Evolutionary conservation across 2,329 filamentous ascomycete genomes (phyloP).

Genomic region (Fusarium nodosum): DNA sequence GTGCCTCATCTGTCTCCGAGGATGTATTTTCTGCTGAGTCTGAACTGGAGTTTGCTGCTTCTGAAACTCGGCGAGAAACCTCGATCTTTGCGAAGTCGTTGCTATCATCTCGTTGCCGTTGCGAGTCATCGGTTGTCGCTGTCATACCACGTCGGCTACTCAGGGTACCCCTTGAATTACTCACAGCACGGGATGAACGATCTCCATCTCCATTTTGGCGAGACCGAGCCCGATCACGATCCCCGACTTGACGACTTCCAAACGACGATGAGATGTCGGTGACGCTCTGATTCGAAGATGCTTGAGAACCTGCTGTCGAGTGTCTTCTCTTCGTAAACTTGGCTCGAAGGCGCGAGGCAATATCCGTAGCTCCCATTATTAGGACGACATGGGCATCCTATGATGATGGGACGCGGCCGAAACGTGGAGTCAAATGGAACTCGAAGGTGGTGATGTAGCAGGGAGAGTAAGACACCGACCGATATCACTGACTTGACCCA

Average conservation of each 20-base stretch:
- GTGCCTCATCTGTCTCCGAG: constrained; percentile 29
- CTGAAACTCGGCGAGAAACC: constrained; percentile 24
- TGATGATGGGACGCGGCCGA: constrained; percentile 28
- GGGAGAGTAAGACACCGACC: constrained; percentile 33
- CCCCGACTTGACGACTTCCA: constrained; percentile 46
- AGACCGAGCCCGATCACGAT: constrained; percentile 42
- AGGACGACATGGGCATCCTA: constrained; percentile 38
- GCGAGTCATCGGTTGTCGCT: constrained; percentile 35
- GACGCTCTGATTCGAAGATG: constrained; percentile 52
- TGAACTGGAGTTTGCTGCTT: constrained; percentile 29
- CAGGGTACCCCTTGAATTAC: constrained; percentile 43
- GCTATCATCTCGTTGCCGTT: constrained; percentile 30
- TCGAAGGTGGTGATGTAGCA: constrained; percentile 20
- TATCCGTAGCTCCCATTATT: constrained; percentile 60
- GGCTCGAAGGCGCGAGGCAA: constrained; percentile 63
- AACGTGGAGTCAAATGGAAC: constrained; percentile 24
- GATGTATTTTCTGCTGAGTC: constrained; percentile 27
- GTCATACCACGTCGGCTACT: constrained; percentile 40
- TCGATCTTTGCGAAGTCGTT: constrained; percentile 24
- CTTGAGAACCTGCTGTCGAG: constrained; percentile 56
- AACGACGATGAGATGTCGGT: constrained; percentile 42
- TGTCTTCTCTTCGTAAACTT: constrained; percentile 60
- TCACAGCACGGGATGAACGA: constrained; percentile 40
- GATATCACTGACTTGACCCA: not conserved
- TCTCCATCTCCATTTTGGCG: constrained; percentile 36